Conservation (phyloP, 768 basidiomycete genomes). For the Coprinellus aureogranulatus region DNA sequence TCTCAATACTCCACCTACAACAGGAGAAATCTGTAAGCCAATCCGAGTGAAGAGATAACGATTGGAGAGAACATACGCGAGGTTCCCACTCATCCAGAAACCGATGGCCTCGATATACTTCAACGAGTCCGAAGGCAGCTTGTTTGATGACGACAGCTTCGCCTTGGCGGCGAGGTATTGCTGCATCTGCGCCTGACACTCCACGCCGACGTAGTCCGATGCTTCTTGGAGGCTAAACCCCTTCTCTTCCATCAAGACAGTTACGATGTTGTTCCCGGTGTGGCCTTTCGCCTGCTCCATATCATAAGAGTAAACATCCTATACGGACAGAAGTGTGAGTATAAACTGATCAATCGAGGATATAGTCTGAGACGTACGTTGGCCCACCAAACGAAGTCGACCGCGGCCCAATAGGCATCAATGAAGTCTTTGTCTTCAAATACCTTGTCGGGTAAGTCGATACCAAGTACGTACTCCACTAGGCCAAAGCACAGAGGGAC, state of each 20-base stretch:
- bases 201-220: slow-evolving; percentile 51
- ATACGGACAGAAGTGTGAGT: slow-evolving; percentile 10
- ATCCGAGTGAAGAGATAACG: not conserved
- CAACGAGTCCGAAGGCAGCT: slow-evolving; percentile 41
- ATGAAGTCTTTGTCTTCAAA: slow-evolving; percentile 55
- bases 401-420: slow-evolving; percentile 54
- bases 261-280: slow-evolving; percentile 65
- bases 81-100: slow-evolving; percentile 62
- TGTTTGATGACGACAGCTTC: slow-evolving; percentile 50
- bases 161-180: slow-evolving; percentile 45
- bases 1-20: slow-evolving; percentile 65
- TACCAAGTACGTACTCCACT: slow-evolving; percentile 56
- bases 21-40: slow-evolving; percentile 2
- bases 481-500: slow-evolving; percentile 62
- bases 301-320: slow-evolving; percentile 74
- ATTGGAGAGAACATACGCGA: slow-evolving; percentile 36
- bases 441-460: slow-evolving; percentile 63
- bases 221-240: slow-evolving; percentile 56
- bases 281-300: slow-evolving; percentile 69
- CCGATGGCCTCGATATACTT: slow-evolving; percentile 55
- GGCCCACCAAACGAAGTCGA: slow-evolving; percentile 67
- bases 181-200: slow-evolving; percentile 50
- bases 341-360: not conserved
- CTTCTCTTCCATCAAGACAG: slow-evolving; percentile 61
- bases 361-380: slow-evolving; percentile 46